Evolutionary conservation across 1,139 yeast genomes (phyloP).

Genomic region (Wickerhamomyces sp.): DNA sequence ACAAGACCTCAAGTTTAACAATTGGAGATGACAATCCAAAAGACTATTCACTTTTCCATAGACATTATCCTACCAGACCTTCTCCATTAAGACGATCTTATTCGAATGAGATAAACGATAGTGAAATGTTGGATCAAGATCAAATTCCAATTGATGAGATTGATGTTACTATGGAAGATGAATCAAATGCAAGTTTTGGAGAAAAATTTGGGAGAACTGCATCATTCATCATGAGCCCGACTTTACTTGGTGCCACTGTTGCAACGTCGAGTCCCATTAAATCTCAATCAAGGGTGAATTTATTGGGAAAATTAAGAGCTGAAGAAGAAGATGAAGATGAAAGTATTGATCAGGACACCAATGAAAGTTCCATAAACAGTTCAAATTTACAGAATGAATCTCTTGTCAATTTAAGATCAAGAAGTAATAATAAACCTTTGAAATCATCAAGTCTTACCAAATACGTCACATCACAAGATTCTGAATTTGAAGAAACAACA

Average conservation of each 20-base stretch:
- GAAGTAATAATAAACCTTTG: conserved; percentile 10
- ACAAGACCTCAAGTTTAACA: conserved; percentile 5
- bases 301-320: background rate
- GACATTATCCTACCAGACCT: conserved; percentile 1
- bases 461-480: conserved; percentile 10
- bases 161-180: conserved; percentile 9
- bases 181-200: conserved; percentile 2
- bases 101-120: conserved; percentile 2
- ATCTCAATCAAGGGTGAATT: conserved; percentile 2
- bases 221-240: conserved; percentile 8
- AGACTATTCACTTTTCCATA: background rate
- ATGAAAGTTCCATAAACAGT: conserved; percentile 1
- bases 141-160: background rate
- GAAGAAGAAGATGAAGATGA: conserved; percentile 3
- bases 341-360: background rate
- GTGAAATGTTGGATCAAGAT: conserved; percentile 1
- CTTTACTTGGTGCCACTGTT: conserved; percentile 10
- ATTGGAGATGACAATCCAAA: conserved; percentile 1
- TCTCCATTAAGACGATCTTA: conserved; percentile 1
- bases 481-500: no score
- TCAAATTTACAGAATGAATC: conserved; percentile 6
- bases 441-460: conserved; percentile 12
- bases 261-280: conserved; percentile 7
- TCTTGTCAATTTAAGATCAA: conserved; percentile 4
- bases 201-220: conserved; percentile 3